Evolutionary conservation across 2,329 filamentous ascomycete genomes (phyloP).

Genomic region (Aspergillus tubingensis): DNA sequence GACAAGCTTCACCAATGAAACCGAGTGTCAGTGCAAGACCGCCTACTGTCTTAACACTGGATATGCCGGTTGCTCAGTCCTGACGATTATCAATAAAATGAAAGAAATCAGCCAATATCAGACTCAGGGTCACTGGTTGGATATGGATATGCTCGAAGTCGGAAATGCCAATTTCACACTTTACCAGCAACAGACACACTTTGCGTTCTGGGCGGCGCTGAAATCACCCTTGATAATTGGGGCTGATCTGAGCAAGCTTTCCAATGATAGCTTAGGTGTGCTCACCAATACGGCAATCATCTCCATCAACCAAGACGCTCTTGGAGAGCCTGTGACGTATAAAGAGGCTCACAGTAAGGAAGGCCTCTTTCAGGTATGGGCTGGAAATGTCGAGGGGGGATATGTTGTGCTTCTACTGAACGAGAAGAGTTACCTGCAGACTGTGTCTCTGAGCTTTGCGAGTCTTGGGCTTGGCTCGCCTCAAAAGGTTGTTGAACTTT

Average conservation of each 20-base stretch:
- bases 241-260: constrained; percentile 20
- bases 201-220: constrained; percentile 50
- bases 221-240: constrained; percentile 50
- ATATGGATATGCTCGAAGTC: constrained; percentile 51
- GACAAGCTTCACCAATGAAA: constrained; percentile 22
- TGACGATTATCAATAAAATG: constrained; percentile 16
- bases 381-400: background rate
- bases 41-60: constrained; percentile 38
- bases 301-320: constrained; percentile 1
- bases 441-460: background rate
- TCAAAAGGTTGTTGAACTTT: background rate
- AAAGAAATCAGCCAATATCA: constrained; percentile 27
- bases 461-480: background rate
- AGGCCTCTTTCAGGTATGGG: constrained; percentile 3
- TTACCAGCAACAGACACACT: constrained; percentile 41
- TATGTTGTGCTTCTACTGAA: constrained; percentile 5
- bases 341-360: background rate
- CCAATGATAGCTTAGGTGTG: background rate
- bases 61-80: constrained; percentile 30
- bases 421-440: constrained; percentile 8
- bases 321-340: background rate
- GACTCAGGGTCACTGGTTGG: constrained; percentile 29
- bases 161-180: constrained; percentile 46
- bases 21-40: constrained; percentile 22
- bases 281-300: constrained; percentile 8